Conservation (phyloP, 176 grass and related monocot species). For the Canna indica region DNA sequence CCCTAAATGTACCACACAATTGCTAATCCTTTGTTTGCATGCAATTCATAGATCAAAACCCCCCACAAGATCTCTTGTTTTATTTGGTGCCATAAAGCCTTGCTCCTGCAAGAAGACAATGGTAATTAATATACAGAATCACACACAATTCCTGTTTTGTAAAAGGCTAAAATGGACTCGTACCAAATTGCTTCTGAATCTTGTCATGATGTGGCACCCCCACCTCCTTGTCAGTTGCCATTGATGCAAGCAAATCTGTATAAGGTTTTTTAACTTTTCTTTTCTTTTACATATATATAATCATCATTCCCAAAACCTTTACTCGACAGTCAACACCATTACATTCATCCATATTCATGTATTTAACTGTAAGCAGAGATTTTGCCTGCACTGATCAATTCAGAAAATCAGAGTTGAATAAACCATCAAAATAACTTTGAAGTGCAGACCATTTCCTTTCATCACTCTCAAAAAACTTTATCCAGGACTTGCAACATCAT, state of each 20-base stretch:
- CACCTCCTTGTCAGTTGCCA: background rate
- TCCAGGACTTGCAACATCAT: background rate
- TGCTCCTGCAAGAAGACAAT: background rate
- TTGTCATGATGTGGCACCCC: background rate
- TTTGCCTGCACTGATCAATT: background rate
- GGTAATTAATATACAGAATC: background rate
- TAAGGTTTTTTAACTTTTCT: background rate
- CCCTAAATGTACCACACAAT: background rate
- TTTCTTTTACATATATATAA: background rate
- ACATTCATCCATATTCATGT: background rate
- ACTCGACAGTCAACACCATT: background rate
- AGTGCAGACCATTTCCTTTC: background rate
- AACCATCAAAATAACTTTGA: background rate
- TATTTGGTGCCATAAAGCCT: background rate
- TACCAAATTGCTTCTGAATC: background rate
- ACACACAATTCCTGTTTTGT: background rate
- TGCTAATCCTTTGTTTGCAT: constrained; percentile 1
- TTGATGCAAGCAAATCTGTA: background rate
- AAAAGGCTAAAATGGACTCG: background rate
- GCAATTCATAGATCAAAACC: background rate
- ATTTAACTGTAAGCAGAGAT: background rate
- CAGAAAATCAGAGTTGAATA: background rate
- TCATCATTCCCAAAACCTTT: background rate
- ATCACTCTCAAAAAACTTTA: constrained; percentile 5
- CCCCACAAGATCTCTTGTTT: background rate